These are phyloP conservation scores for Suillus placidus DNA, from an alignment of 768 basidiomycete genomes.

Conservation along the genomic window DNA sequence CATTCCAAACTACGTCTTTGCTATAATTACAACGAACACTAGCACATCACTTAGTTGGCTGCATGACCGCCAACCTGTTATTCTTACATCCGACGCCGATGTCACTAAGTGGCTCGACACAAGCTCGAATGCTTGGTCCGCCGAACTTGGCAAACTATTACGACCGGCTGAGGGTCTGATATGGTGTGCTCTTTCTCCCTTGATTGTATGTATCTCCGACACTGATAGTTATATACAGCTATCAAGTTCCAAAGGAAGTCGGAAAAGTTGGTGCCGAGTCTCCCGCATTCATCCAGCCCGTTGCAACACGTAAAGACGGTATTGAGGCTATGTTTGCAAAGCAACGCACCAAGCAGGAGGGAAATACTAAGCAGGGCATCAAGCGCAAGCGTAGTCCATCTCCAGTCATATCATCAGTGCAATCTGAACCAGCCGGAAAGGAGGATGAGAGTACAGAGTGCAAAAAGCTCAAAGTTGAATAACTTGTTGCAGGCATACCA, in stretches of 20 bases:
- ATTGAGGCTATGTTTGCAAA: conserved; percentile 82
- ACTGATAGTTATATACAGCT: conserved; percentile 48
- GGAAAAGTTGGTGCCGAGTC: conserved; percentile 90
- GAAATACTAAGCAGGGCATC: conserved; percentile 8
- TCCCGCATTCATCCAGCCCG: conserved; percentile 77
- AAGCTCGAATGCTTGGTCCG: conserved; percentile 63
- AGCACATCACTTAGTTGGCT: conserved; percentile 76
- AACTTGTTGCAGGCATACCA: neutral
- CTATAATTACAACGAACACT: conserved; percentile 85
- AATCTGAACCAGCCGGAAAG: neutral
- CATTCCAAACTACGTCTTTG: conserved; percentile 75
- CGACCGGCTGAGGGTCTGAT: conserved; percentile 67
- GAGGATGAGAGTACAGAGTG: conserved; percentile 17
- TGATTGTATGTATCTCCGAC: neutral
- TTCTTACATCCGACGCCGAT: conserved; percentile 64
- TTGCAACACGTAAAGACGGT: conserved; percentile 80
- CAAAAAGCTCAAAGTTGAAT: conserved; percentile 27
- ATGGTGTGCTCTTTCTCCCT: conserved; percentile 52
- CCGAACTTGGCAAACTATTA: conserved; percentile 59
- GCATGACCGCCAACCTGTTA: conserved; percentile 89
- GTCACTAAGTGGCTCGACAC: conserved; percentile 82
- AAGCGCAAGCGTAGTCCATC: conserved; percentile 36
- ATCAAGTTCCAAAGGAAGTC: conserved; percentile 86
- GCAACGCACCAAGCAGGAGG: conserved; percentile 42
- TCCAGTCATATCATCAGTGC: neutral